A percentile compares a stretch with the other conserved stretches of the same genome.
Conservation (phyloP, 306 rosid species). For the Acmispon strigosus region DNA sequence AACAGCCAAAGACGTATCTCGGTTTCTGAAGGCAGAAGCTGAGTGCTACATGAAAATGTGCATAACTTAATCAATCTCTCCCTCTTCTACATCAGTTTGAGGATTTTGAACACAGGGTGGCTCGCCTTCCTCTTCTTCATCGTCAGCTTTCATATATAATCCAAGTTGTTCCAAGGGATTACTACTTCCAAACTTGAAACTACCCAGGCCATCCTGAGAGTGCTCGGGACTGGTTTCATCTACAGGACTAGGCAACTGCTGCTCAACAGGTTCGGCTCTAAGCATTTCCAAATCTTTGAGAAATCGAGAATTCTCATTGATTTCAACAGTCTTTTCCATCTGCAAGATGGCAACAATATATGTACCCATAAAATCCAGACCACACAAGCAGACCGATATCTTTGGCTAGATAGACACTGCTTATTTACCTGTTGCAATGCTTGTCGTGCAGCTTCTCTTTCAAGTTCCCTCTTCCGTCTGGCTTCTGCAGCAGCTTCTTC, state of each 20-base stretch:
- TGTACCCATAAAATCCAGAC: conserved; percentile 23
- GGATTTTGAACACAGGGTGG: conserved; percentile 11
- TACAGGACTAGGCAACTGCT: conserved; percentile 51
- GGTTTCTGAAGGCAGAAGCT: not conserved
- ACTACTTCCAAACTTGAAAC: conserved; percentile 63
- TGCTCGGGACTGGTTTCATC: conserved; percentile 69
- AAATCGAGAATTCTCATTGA: conserved; percentile 70
- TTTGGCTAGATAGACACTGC: not conserved
- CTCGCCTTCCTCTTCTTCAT: conserved; percentile 72
- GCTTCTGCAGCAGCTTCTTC: conserved; percentile 84
- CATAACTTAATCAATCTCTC: conserved; percentile 57
- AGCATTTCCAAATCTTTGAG: conserved; percentile 82
- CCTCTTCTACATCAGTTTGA: conserved; percentile 46
- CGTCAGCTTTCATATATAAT: conserved; percentile 67
- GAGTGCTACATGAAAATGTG: conserved; percentile 11
- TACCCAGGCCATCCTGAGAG: conserved; percentile 57
- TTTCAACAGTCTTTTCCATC: conserved; percentile 85
- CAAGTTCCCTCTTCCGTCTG: conserved; percentile 70
- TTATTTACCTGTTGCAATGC: conserved; percentile 64
- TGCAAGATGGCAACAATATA: conserved; percentile 29
- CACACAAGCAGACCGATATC: not conserved
- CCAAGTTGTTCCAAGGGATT: conserved; percentile 80
- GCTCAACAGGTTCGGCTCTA: conserved; percentile 50
- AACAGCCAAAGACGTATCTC: not conserved
- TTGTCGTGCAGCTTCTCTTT: conserved; percentile 85